Conservation (phyloP, 495 filamentous ascomycete species). For the Aspergillus conjunctus region DNA sequence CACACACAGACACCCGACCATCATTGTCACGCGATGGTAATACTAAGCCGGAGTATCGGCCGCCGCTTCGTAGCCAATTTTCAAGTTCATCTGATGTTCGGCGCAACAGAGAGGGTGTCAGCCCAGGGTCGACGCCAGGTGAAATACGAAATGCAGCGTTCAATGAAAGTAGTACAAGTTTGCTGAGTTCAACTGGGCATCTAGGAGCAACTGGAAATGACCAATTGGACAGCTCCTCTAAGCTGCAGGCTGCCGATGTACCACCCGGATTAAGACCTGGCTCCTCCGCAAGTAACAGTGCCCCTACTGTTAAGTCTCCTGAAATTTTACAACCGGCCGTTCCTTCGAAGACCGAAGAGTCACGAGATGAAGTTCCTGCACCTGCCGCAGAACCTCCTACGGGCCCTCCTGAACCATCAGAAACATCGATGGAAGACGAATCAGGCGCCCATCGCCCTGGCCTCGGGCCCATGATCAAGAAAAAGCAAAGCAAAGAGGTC, state of each 20-base stretch:
- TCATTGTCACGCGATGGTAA: slow-evolving; percentile 37
- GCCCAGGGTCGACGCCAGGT: slow-evolving; percentile 30
- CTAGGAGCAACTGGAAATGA: slow-evolving; percentile 24
- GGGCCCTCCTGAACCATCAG: slow-evolving; percentile 25
- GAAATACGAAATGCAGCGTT: slow-evolving; percentile 34
- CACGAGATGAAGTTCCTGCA: slow-evolving; percentile 17
- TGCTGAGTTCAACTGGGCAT: slow-evolving; percentile 18
- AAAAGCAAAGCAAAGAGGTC: slow-evolving; percentile 68
- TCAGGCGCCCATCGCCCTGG: slow-evolving; percentile 66
- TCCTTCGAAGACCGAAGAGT: slow-evolving; percentile 13
- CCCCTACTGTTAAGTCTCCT: slow-evolving; percentile 22
- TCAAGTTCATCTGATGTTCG: slow-evolving; percentile 25
- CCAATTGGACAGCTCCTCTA: slow-evolving; percentile 15
- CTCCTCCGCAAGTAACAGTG: slow-evolving; percentile 22
- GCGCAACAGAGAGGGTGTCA: slow-evolving; percentile 36
- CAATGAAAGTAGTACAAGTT: slow-evolving; percentile 29
- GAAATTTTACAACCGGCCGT: slow-evolving; percentile 19
- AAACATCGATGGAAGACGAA: slow-evolving; percentile 48
- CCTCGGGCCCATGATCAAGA: slow-evolving; percentile 89
- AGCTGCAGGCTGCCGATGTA: slow-evolving; percentile 20
- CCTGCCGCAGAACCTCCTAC: slow-evolving; percentile 10
- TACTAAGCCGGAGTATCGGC: slow-evolving; percentile 21
- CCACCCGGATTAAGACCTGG: slow-evolving; percentile 30
- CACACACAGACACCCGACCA: slow-evolving; percentile 28
- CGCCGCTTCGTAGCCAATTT: slow-evolving; percentile 25